phyloP scores from a whole-genome alignment of 2,329 filamentous ascomycete species.

The Daldinia eschscholtzii region DNA sequence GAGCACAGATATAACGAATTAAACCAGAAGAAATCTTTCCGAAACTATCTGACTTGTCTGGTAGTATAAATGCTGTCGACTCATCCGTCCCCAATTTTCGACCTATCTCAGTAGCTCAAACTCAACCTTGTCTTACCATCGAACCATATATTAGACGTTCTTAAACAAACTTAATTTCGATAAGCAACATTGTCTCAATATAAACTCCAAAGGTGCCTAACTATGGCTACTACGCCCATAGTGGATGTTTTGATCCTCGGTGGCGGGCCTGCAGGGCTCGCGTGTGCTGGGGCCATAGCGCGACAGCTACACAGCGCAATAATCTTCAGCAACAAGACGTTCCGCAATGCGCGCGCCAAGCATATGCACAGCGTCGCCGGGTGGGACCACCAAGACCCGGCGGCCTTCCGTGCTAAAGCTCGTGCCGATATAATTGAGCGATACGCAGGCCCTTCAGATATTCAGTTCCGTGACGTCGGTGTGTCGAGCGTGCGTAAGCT shows the following conservation, averaged over 20 bases:
- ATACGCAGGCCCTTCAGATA: conserved; percentile 35
- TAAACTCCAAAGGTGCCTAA: background rate
- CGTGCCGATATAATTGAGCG: conserved; percentile 39
- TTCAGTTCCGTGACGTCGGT: conserved; percentile 40
- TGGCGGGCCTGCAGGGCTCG: conserved; percentile 60
- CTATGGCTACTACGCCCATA: conserved; percentile 3
- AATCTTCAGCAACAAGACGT: conserved; percentile 51
- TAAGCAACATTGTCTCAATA: background rate
- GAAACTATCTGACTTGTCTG: background rate
- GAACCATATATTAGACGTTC: conserved; percentile 6
- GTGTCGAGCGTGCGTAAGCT: conserved; percentile 39
- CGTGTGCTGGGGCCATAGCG: conserved; percentile 55
- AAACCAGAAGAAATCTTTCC: background rate
- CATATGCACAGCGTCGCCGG: conserved; percentile 61
- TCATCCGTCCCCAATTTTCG: background rate
- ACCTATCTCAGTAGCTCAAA: background rate
- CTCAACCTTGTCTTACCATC: background rate
- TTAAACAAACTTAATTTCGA: too few relatives aligned
- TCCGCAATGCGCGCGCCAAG: conserved; percentile 57
- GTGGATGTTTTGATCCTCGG: conserved; percentile 57
- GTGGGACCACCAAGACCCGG: conserved; percentile 43
- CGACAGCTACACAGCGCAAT: conserved; percentile 54
- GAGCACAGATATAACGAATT: background rate
- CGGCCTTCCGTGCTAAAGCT: conserved; percentile 35
- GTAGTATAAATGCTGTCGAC: background rate